Conservation (phyloP, 192 early-diverging fungal species). For the Cladochytrium replicatum region DNA sequence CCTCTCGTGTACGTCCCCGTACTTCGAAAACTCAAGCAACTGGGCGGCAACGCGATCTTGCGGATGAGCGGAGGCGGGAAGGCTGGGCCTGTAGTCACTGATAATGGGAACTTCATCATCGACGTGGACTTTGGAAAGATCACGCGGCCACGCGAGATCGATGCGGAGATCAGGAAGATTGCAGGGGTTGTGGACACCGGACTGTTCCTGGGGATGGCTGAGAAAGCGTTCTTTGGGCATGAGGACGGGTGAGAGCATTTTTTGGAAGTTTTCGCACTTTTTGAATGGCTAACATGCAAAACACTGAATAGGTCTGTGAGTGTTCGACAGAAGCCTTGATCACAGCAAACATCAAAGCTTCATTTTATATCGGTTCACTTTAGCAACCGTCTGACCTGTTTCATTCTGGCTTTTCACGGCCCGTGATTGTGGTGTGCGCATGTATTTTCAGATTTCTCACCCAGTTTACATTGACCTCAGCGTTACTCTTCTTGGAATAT, state of each 20-base stretch:
- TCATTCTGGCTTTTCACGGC: too few relatives aligned
- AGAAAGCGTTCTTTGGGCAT: conserved; percentile 74
- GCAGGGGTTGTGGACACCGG: conserved; percentile 91
- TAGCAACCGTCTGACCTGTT: too few relatives aligned
- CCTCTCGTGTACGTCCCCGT: conserved; percentile 72
- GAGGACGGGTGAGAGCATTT: conserved; percentile 48
- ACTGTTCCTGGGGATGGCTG: conserved; percentile 79
- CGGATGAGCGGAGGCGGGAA: conserved; percentile 80
- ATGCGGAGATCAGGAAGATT: conserved; percentile 52
- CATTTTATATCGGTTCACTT: too few relatives aligned
- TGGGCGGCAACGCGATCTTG: conserved; percentile 48
- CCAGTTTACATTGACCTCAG: too few relatives aligned
- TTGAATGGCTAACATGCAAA: too few relatives aligned
- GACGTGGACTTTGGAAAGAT: conserved; percentile 78
- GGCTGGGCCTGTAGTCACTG: conserved; percentile 89
- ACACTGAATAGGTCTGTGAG: too few relatives aligned
- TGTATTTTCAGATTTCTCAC: too few relatives aligned
- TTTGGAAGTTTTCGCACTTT: too few relatives aligned
- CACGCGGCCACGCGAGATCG: conserved; percentile 43
- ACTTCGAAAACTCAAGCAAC: conserved; percentile 22
- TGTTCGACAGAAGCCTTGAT: too few relatives aligned
- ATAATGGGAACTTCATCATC: conserved; percentile 87
- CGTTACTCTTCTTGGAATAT: too few relatives aligned
- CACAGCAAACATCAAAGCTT: too few relatives aligned
- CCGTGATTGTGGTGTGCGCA: too few relatives aligned